Base-by-base conservation (phyloP, 768 basidiomycete genomes). In the Podaxis carcinomalis region DNA sequence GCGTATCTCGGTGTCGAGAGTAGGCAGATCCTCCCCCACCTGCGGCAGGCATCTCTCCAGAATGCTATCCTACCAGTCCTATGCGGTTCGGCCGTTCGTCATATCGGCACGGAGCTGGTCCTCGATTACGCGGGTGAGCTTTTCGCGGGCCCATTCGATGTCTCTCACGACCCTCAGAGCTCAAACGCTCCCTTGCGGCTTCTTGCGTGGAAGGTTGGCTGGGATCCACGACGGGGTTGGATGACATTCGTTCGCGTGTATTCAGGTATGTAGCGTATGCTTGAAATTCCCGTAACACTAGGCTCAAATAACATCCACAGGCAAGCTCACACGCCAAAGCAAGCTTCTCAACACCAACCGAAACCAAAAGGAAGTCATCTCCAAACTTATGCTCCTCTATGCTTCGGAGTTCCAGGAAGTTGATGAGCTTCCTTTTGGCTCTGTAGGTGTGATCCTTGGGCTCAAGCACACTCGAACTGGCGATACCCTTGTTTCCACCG, bases 201-300 rank as follows among this genome's bases (percentile, higher is more conserved):
- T 64, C 77, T 95, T 27, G 93, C 90, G 2, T 95, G 93, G 93
- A 95, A 95, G 69, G 93, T 95, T 21, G 80, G 77, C 32, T 93
- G 92, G 92, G 92, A 95, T 68, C 86, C 85, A 61, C 83, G 81
- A 66, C 73, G 75, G 59, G 93, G 93, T 23, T 95, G 93, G 93
- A 93, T 95, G 92, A 94, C 93, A 1, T 95, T 93, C 69, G 88
- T 95, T 40, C 80, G 93, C 25, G 83, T 95, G 19, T 95, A 95
- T 72, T 93, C 92, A 56, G 93, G 92, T 91, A 70, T 63, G 77
- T 71, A 28, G 39, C 16, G 21, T 44, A 3, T 11, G 23, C 13
- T 25, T 39, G n/a, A 36, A n/a, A 61, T 57, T 61, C 44, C 7
- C 11, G 28, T 44, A 25, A 23, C 10, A 47, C 21, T 35, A 19